Evolutionary conservation across 805 yeast species (phyloP), one percentile per base, ranked within the genome.

Genomic region (Tetrapisispora phaffii): DNA sequence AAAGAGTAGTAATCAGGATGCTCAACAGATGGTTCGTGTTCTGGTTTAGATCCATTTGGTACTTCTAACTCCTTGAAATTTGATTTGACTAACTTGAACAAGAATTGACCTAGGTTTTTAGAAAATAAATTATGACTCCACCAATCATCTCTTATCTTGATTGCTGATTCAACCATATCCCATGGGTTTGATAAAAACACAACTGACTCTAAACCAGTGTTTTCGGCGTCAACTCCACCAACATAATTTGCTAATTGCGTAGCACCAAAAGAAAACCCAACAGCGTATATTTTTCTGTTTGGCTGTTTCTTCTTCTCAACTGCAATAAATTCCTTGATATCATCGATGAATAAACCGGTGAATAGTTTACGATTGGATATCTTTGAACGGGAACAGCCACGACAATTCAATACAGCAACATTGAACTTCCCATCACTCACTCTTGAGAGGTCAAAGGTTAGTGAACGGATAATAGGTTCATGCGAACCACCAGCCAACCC

Each of bases 401-500:
- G 70, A 28, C 82, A 71, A 56, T 81, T 82, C 40, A 83, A 56
- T 3, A 74, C 76, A 16, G 79, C 81, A 42, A 79, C 80, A 61
- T 81, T 76, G 58, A 78, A 70, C 48, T 67, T 53, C 8, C 50
- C 49, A 45, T 67, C 66, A n/a, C 65, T 61, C 7, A 62, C 62
- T 1, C 56, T 52, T 21, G 72, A 68, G 37, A 80, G 59, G 16
- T 63, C 61, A 38, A 67, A 65, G 31, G 76, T 60, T 29, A 78
- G 66, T 7, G 81, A 73, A 48, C 86, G 70, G 39, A 82, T 74
- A 47, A 79, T 79, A 22, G 84, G 77, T 59, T 83, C 90, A 54
- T 79, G 82, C 13, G 85, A 78, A 2, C 93, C 93, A 46, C 90
- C 89, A 22, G 84, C 81, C 33, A 83, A 68, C 1, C 90, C 93